Evolutionary conservation across 2,329 filamentous ascomycete species (phyloP).

Genomic region (Aspergillus candidus): DNA sequence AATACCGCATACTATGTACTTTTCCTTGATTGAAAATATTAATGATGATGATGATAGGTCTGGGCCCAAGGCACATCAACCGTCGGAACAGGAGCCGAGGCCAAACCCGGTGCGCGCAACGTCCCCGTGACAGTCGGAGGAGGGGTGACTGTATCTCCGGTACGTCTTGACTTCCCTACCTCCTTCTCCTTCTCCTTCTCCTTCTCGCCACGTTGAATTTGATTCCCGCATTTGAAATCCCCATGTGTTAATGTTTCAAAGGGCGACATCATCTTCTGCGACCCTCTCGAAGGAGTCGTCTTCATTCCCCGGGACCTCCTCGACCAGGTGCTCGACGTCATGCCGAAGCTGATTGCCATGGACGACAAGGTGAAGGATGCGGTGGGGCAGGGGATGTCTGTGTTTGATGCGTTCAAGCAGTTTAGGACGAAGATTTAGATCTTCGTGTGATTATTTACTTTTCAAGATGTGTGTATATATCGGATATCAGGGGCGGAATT

Average conservation of each 20-base stretch:
- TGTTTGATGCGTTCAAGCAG: constrained; percentile 61
- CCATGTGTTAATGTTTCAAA: constrained; percentile 8
- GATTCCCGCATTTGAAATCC: neutral
- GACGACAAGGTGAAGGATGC: constrained; percentile 60
- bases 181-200: too few species aligned
- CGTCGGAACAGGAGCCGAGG: constrained; percentile 41
- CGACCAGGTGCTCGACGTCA: constrained; percentile 54
- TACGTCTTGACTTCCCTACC: constrained; percentile 18
- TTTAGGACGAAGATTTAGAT: constrained; percentile 37
- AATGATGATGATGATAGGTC: constrained; percentile 28
- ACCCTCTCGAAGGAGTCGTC: constrained; percentile 64
- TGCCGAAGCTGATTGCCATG: constrained; percentile 48
- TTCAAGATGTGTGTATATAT: too few species aligned
- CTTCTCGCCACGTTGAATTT: too few species aligned
- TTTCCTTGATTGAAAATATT: too few species aligned
- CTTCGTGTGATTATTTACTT: too few species aligned
- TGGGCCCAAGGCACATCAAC: constrained; percentile 41
- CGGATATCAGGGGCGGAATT: too few species aligned
- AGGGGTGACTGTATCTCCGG: constrained; percentile 38
- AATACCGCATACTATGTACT: neutral
- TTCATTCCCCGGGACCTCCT: constrained; percentile 59
- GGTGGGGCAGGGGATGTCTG: constrained; percentile 56
- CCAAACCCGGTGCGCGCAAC: constrained; percentile 37
- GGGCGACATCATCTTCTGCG: constrained; percentile 66
- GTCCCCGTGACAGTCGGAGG: constrained; percentile 34